Evolutionary conservation across 495 filamentous ascomycete genomes (phyloP).

Genomic region (Penicilliopsis zonata): DNA sequence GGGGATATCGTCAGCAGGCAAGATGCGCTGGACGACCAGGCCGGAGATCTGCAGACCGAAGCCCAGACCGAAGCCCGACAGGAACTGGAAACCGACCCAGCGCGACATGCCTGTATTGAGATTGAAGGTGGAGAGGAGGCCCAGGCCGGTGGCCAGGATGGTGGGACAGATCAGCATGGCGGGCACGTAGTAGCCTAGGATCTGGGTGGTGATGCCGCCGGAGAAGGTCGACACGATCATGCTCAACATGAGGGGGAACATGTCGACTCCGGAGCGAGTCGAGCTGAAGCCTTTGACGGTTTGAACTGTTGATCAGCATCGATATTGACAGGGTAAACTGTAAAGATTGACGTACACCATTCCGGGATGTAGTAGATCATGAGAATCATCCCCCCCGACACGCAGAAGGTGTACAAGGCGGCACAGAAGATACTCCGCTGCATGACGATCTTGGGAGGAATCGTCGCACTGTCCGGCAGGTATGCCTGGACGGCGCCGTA

Average conservation of each 20-base stretch:
- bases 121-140: constrained; percentile 32
- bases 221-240: constrained; percentile 9
- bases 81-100: constrained; percentile 17
- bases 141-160: constrained; percentile 71
- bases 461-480: constrained; percentile 15
- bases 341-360: too few species aligned
- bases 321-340: too few species aligned
- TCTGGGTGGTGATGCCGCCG: constrained; percentile 8
- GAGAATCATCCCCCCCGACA: constrained; percentile 29
- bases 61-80: constrained; percentile 14
- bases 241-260: constrained; percentile 12
- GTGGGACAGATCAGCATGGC: constrained; percentile 42
- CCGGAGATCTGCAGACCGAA: constrained; percentile 9
- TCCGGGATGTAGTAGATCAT: constrained; percentile 18
- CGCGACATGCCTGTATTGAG: constrained; percentile 4
- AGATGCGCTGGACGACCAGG: background rate
- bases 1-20: too few species aligned
- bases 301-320: too few species aligned
- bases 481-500: constrained; percentile 13
- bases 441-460: constrained; percentile 20
- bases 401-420: constrained; percentile 6
- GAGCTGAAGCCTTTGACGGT: constrained; percentile 15
- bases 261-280: constrained; percentile 16
- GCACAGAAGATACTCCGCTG: constrained; percentile 14
- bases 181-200: constrained; percentile 28